Conservation (phyloP, 2,329 filamentous ascomycete genomes). For the Talaromyces sp. region DNA sequence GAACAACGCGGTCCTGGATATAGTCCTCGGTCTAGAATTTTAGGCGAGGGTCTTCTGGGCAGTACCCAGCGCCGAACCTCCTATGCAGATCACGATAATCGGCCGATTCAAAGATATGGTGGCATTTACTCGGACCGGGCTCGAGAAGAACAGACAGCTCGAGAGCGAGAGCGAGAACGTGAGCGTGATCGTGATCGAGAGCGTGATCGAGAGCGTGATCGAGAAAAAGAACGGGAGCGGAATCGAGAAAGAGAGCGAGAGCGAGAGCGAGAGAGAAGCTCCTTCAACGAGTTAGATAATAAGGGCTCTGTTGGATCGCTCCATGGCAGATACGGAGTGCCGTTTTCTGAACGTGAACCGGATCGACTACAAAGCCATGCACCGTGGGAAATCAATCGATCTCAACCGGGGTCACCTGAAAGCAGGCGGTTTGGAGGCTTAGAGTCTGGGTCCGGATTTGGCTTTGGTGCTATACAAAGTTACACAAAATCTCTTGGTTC, state of each 20-base stretch:
- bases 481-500: conserved; percentile 40
- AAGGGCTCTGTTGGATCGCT: conserved; percentile 20
- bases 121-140: conserved; percentile 32
- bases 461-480: conserved; percentile 37
- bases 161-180: conserved; percentile 9
- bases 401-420: conserved; percentile 37
- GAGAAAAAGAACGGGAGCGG: neutral
- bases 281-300: conserved; percentile 26
- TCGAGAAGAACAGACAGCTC: conserved; percentile 29
- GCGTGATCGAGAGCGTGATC: neutral
- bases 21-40: conserved; percentile 29
- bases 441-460: conserved; percentile 29
- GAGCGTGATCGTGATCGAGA: no score
- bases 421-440: conserved; percentile 28
- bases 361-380: conserved; percentile 24
- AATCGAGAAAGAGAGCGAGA: conserved; percentile 27
- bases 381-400: conserved; percentile 33
- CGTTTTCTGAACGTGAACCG: conserved; percentile 30
- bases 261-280: conserved; percentile 30
- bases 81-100: conserved; percentile 28
- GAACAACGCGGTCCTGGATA: conserved; percentile 33
- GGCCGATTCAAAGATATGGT: conserved; percentile 27
- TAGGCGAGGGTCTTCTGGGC: conserved; percentile 21
- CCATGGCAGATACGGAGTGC: conserved; percentile 26
- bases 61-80: conserved; percentile 21